Evolutionary conservation across 208 protist species (phyloP).

Genomic region (Trypanosomatidae sp.): DNA sequence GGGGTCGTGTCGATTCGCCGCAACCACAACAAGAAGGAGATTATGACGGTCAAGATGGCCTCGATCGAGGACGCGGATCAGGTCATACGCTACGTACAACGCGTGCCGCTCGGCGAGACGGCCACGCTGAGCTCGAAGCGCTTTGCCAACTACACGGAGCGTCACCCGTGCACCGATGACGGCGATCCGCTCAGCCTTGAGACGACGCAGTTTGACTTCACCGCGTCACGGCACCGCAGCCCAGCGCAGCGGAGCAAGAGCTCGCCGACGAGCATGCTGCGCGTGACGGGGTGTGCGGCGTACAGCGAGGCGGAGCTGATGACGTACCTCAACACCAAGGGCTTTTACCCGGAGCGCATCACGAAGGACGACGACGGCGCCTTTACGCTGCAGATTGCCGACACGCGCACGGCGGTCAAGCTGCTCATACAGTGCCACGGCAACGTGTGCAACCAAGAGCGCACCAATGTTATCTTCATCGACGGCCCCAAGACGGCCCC

Average conservation of each 20-base stretch:
- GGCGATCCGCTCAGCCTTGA: constrained; percentile 55
- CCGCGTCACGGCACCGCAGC: constrained; percentile 75
- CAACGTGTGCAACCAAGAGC: constrained; percentile 74
- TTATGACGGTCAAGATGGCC: constrained; percentile 78
- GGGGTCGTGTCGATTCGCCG: constrained; percentile 75
- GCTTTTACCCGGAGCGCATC: constrained; percentile 52
- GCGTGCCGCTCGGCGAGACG: constrained; percentile 50
- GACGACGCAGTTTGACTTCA: constrained; percentile 81
- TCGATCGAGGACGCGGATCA: constrained; percentile 62
- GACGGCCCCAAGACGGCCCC: constrained; percentile 52
- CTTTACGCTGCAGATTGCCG: constrained; percentile 53
- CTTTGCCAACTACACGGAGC: constrained; percentile 79
- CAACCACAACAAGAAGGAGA: constrained; percentile 82
- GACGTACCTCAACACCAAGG: constrained; percentile 69
- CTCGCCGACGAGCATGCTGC: constrained; percentile 45
- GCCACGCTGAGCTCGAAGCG: constrained; percentile 73
- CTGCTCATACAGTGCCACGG: constrained; percentile 74
- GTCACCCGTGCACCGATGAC: constrained; percentile 75
- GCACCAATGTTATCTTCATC: constrained; percentile 83
- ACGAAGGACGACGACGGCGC: constrained; percentile 60
- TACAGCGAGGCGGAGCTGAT: constrained; percentile 73
- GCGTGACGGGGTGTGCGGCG: constrained; percentile 62
- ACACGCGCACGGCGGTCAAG: constrained; percentile 58
- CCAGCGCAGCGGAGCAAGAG: constrained; percentile 70
- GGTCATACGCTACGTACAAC: constrained; percentile 54